Percentiles rank a stretch among this genome's conserved stretches.
Conservation (phyloP, 805 yeast species). For the Starmerella apicola region DNA sequence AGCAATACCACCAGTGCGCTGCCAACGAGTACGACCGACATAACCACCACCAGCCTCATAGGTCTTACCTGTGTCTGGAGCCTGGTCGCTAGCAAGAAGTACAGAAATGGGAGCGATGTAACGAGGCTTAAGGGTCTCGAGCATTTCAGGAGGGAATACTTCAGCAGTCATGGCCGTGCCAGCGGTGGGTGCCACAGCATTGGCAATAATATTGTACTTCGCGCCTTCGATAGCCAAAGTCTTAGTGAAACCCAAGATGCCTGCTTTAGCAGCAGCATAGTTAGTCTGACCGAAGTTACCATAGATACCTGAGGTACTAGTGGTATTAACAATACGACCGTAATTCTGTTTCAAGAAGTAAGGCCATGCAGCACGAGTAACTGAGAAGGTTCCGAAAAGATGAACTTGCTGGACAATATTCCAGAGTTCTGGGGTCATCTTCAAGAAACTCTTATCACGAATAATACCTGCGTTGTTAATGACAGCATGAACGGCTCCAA, state of each 20-base stretch:
- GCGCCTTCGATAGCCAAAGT: slow-evolving; percentile 88
- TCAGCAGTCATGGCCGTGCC: slow-evolving; percentile 95
- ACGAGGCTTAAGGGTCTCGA: slow-evolving; percentile 71
- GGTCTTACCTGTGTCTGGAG: slow-evolving; percentile 63
- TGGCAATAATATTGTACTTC: slow-evolving; percentile 58
- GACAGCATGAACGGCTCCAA: slow-evolving; percentile 74
- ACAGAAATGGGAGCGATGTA: slow-evolving; percentile 87
- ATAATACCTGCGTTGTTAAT: slow-evolving; percentile 92
- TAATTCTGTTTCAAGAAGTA: slow-evolving; percentile 61
- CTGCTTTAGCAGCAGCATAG: slow-evolving; percentile 88
- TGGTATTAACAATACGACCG: slow-evolving; percentile 76
- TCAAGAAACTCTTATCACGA: slow-evolving; percentile 75
- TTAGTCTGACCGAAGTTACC: slow-evolving; percentile 97
- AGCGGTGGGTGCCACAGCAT: slow-evolving; percentile 91
- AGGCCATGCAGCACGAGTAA: slow-evolving; percentile 90
- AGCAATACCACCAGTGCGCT: slow-evolving; percentile 76
- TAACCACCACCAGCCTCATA: slow-evolving; percentile 96
- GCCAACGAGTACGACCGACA: slow-evolving; percentile 92
- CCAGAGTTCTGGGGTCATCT: slow-evolving; percentile 82
- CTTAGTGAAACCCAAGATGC: slow-evolving; percentile 70
- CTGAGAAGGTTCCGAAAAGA: slow-evolving; percentile 63
- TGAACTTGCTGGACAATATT: slow-evolving; percentile 67
- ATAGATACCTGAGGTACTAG: slow-evolving; percentile 93
- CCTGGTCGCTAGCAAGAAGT: slow-evolving; percentile 59
- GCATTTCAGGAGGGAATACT: slow-evolving; percentile 66